These are phyloP conservation scores for Cylindrotheca fusiformis DNA, from an alignment of 108 stramenopile genomes.

Conservation along the genomic window DNA sequence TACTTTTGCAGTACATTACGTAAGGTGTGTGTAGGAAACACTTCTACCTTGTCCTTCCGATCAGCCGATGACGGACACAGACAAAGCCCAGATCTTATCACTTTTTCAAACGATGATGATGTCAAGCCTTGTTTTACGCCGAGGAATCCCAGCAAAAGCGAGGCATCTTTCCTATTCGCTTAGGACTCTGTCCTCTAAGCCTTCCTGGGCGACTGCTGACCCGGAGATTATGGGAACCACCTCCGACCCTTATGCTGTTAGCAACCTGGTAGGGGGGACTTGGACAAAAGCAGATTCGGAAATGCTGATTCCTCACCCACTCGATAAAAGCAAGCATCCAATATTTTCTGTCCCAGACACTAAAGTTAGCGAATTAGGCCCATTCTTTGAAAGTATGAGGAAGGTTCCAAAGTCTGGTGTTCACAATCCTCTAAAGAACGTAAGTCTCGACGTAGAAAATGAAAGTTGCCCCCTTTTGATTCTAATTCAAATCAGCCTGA, in stretches of 20 bases:
- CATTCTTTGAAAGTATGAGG: constrained; percentile 76
- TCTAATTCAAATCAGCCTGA: constrained; percentile 37
- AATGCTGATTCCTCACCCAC: constrained; percentile 74
- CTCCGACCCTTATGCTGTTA: constrained; percentile 48
- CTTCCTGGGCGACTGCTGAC: constrained; percentile 80
- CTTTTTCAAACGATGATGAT: too few relatives aligned
- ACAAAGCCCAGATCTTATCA: too few relatives aligned
- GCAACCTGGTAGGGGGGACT: constrained; percentile 74
- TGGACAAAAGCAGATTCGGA: constrained; percentile 35
- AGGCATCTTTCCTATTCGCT: not conserved
- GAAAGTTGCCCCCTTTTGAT: constrained; percentile 4
- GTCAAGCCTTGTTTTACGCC: not conserved
- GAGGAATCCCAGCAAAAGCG: not conserved
- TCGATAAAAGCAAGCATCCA: constrained; percentile 58
- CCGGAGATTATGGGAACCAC: constrained; percentile 65
- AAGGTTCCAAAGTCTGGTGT: constrained; percentile 76
- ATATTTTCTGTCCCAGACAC: constrained; percentile 83
- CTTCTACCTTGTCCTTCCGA: too few relatives aligned
- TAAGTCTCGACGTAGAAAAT: too few relatives aligned
- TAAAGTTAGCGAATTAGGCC: constrained; percentile 59
- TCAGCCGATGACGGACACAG: too few relatives aligned
- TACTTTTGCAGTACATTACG: too few relatives aligned
- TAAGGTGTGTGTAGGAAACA: too few relatives aligned
- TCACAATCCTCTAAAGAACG: constrained; percentile 89
- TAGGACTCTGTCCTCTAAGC: constrained; percentile 27